Conservation (phyloP, 23 red algal species). For the Chondrus crispus region DNA sequence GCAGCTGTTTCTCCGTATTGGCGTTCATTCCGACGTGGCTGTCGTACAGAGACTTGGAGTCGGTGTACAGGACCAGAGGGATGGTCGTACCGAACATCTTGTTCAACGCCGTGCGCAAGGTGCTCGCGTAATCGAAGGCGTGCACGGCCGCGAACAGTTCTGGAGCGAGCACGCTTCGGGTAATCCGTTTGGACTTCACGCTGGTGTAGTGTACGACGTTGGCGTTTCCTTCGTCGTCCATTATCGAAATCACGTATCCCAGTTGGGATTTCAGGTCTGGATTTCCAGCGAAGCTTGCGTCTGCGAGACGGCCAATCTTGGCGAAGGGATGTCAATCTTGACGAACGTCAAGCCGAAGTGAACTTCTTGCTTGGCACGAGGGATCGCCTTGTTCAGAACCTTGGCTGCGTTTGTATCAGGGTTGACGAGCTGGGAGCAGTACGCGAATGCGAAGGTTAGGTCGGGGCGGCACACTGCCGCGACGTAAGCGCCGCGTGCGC, state of each 20-base stretch:
- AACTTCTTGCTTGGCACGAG: background rate
- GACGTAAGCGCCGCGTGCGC: background rate
- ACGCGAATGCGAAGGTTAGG: background rate
- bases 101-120: background rate
- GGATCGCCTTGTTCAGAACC: background rate
- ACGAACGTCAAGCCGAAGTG: background rate
- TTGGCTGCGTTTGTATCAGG: background rate
- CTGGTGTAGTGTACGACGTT: background rate
- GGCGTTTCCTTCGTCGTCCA: background rate
- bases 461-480: background rate
- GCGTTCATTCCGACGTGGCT: background rate
- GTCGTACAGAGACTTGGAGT: slow-evolving; percentile 13
- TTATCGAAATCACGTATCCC: background rate
- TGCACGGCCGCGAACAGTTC: background rate
- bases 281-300: background rate
- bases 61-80: background rate
- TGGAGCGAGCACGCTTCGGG: background rate
- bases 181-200: background rate
- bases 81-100: background rate
- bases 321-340: too few species aligned
- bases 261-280: background rate
- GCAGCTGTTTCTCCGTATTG: slow-evolving; percentile 2
- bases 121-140: background rate
- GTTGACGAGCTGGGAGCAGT: background rate
- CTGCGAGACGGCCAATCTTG: background rate